Base-by-base conservation (phyloP, 192 early-diverging fungal genomes). In the Cladochytrium replicatum region DNA sequence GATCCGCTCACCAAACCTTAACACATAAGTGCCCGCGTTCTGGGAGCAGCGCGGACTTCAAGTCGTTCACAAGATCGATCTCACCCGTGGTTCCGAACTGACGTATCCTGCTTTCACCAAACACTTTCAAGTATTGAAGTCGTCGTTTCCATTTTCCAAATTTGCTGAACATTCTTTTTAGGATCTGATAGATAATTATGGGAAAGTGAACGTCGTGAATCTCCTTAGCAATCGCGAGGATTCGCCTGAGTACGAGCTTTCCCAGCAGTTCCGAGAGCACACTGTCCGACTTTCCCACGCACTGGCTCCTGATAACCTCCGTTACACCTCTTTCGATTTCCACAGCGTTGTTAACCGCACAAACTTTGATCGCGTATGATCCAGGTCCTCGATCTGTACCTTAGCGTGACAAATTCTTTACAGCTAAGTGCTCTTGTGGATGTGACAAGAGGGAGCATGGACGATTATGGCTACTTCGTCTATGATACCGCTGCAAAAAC, bases 31-130 rank as follows among this genome's bases (percentile, higher is more conserved):
- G 21, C 6, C 38, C 17, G 84, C 94, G 13, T 99, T 99, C 52
- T 99, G 96, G 96, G 93, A 95, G 15, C 96, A 99, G 41, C 64
- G 72, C 6, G 92, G 92, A 0, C 46, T 93, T 7, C 92, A 96
- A 62, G 62, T 90, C 0, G 72, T 76, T 3, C 91, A 96, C 52
- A 89, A 87, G 54, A 77, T 96, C 26, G 85, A 86, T 29, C 74
- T 99, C 3, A 73, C 86, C 8, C 68, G 94, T 11, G 84, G 86
- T 0, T 47, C 77, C 19, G 88, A 84, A 13, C 86, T 92, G 4
- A 88, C 89, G 0, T 67, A 77, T 49, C 88, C 87, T 26, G 92
- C 95, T 9, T 81, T 88, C 0, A 46, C 48, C 19, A 77, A 69
- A 46, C 78, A 80, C 50, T 75, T 80, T 64, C 61, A 70, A 44